phyloP scores from a whole-genome alignment of 2,329 filamentous ascomycete species.

The Emergomyces pasteurianus region DNA sequence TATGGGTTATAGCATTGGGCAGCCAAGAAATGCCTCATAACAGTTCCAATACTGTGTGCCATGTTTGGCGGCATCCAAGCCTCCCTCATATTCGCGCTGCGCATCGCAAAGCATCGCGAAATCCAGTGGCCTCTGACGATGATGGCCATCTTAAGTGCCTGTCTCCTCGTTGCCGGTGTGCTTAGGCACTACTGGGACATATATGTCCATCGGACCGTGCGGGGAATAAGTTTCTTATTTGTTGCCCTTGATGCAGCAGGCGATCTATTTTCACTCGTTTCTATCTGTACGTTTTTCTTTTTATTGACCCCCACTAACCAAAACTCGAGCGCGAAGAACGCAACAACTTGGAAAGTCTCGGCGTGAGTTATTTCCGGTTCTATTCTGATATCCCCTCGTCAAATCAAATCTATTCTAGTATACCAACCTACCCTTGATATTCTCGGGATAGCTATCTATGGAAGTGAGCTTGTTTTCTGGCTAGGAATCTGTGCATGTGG shows the following conservation, averaged over 20 bases:
- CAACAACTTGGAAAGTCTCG: not conserved
- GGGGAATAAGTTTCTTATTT: constrained; percentile 61
- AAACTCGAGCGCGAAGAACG: too few species aligned
- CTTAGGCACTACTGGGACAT: constrained; percentile 60
- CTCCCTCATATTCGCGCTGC: constrained; percentile 47
- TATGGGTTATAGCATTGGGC: constrained; percentile 38
- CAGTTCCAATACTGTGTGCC: constrained; percentile 41
- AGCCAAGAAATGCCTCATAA: constrained; percentile 35
- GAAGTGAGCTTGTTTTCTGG: constrained; percentile 54
- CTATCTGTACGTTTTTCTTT: constrained; percentile 36
- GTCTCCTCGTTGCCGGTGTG: constrained; percentile 53
- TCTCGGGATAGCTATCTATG: constrained; percentile 55
- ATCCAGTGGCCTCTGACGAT: constrained; percentile 51
- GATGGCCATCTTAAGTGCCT: constrained; percentile 55
- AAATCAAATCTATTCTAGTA: constrained; percentile 18
- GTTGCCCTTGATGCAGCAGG: constrained; percentile 58
- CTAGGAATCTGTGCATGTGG: constrained; percentile 54
- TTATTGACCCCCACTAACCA: too few species aligned
- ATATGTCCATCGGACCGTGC: constrained; percentile 51
- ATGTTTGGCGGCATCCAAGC: constrained; percentile 49
- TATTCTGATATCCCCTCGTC: not conserved
- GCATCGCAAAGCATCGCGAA: constrained; percentile 32
- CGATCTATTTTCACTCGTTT: constrained; percentile 54
- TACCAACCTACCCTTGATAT: constrained; percentile 49
- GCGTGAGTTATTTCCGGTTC: not conserved